A percentile compares a stretch with the other conserved stretches of the same genome.
phyloP scores from a whole-genome alignment of 2,329 filamentous ascomycete species.

The Ophiostoma sp. region DNA sequence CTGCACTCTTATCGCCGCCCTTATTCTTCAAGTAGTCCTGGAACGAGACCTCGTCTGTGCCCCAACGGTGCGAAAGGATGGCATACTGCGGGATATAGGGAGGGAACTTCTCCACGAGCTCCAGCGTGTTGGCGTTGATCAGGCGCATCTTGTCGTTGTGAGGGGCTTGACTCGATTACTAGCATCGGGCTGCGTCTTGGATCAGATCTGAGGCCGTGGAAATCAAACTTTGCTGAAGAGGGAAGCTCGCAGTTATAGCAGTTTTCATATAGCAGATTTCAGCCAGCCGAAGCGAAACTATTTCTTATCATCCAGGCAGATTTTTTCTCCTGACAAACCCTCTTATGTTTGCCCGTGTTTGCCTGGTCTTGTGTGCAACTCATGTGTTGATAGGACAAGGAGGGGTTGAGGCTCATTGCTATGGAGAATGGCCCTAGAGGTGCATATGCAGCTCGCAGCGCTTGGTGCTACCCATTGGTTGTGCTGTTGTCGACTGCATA shows the following conservation, averaged over 20 bases:
- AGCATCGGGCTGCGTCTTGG: too few relatives aligned
- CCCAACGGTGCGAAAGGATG: conserved; percentile 28
- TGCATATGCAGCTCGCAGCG: too few relatives aligned
- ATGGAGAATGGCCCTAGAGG: neutral
- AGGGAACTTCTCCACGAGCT: conserved; percentile 23
- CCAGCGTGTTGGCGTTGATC: neutral
- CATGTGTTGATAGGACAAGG: neutral
- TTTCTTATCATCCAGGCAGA: too few relatives aligned
- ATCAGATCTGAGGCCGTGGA: too few relatives aligned
- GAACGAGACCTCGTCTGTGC: conserved; percentile 19
- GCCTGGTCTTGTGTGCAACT: too few relatives aligned
- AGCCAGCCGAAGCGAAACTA: too few relatives aligned
- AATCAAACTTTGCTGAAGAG: too few relatives aligned
- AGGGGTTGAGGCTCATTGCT: neutral
- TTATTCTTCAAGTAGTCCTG: neutral
- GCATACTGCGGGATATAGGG: conserved; percentile 21
- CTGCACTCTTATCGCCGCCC: neutral
- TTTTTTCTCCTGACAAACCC: too few relatives aligned
- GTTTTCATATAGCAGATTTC: too few relatives aligned
- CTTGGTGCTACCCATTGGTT: neutral
- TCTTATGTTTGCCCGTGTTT: too few relatives aligned
- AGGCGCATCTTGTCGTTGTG: conserved; percentile 1
- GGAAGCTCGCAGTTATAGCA: too few relatives aligned
- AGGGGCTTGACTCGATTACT: too few relatives aligned
- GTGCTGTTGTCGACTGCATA: neutral